Percentiles rank a stretch among this genome's conserved stretches.
These are phyloP conservation scores for Purshia tridentata DNA, from an alignment of 306 rosid species.

Conservation along the genomic window DNA sequence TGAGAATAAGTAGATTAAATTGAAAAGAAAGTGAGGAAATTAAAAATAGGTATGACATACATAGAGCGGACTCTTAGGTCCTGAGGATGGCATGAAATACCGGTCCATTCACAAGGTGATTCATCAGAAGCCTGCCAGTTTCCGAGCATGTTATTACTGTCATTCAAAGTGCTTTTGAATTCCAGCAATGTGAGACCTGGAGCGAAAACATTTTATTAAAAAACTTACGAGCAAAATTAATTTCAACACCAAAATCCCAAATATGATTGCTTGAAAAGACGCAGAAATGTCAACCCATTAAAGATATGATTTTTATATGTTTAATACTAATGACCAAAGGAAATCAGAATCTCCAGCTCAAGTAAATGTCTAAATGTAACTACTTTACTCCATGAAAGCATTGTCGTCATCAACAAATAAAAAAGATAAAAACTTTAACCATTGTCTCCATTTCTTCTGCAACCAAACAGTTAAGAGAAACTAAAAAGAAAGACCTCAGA, in stretches of 20 bases:
- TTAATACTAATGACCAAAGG: not conserved
- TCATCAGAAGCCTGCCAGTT: conserved; percentile 75
- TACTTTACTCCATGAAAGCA: not conserved
- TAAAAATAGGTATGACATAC: conserved; percentile 38
- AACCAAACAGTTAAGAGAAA: not conserved
- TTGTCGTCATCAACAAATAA: not conserved
- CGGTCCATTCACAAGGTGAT: conserved; percentile 91
- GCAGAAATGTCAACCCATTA: not conserved
- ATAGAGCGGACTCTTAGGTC: conserved; percentile 72
- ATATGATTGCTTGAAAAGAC: not conserved
- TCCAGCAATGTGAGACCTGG: conserved; percentile 81
- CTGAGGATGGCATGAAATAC: conserved; percentile 73
- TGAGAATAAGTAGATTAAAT: conserved; percentile 14
- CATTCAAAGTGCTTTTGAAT: conserved; percentile 69
- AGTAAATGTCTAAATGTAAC: not conserved
- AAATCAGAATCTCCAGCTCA: conserved; percentile 2
- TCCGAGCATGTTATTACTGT: conserved; percentile 57
- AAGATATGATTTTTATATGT: not conserved
- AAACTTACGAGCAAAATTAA: not conserved
- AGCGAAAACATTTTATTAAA: not conserved
- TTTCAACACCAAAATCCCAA: not conserved
- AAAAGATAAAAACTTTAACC: conserved; percentile 3
- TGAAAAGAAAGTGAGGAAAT: not conserved
- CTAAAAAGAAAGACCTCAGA: not conserved
- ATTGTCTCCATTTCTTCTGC: not conserved